Evolutionary conservation across 345 rosid genomes (phyloP).

Genomic region (Rhodamnia rubescens): DNA sequence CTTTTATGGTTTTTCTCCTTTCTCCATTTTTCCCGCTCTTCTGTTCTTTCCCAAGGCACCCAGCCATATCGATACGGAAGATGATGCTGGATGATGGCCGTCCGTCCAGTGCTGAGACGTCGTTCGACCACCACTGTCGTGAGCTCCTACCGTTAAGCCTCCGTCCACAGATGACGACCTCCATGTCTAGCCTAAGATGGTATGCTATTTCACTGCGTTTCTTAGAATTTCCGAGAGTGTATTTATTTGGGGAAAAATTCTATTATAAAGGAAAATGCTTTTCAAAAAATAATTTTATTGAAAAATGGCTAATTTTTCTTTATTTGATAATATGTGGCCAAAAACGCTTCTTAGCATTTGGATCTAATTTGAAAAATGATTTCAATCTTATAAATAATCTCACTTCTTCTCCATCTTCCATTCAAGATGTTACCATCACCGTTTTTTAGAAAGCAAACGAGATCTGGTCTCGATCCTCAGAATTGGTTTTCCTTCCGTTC

Average conservation of each 20-base stretch:
- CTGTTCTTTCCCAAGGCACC: not conserved
- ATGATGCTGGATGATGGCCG: not conserved
- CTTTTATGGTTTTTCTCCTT: not conserved
- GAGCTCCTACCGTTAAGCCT: not conserved
- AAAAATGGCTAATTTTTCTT: no score
- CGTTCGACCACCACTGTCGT: not conserved
- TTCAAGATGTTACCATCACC: not conserved
- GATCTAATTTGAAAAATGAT: no score
- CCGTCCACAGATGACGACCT: not conserved
- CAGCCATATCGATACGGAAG: not conserved
- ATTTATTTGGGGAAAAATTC: no score
- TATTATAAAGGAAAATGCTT: no score
- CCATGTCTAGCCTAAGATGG: no score
- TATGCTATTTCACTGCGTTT: no score
- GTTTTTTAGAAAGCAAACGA: not conserved
- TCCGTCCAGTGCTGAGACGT: not conserved
- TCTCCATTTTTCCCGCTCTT: not conserved
- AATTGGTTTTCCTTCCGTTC: not conserved
- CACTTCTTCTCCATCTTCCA: not conserved
- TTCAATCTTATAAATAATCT: no score
- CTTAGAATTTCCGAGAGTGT: no score
- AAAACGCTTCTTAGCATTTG: no score
- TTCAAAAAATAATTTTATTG: no score
- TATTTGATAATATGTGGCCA: no score
- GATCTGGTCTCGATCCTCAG: not conserved